Evolutionary conservation across 805 yeast species (phyloP), one percentile per base, ranked within the genome.

Genomic region (Tetrapisispora nanseiensis): DNA sequence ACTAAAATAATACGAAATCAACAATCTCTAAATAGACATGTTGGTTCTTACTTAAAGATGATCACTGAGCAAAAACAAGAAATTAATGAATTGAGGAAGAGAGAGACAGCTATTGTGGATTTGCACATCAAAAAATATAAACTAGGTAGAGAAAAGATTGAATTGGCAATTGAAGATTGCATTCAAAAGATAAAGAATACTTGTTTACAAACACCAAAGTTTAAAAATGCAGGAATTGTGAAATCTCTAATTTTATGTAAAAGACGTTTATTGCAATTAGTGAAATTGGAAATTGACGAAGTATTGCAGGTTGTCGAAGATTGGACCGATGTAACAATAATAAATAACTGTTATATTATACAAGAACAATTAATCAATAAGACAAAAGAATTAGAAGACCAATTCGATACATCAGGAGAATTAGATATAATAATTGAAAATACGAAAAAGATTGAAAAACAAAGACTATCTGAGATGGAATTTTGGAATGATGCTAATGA

Each of bases 21-120:
- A 47, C 86, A 78, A 40, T 80, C 78, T 44, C 69, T 87, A 46
- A 85, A 81, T 55, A 68, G 90, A 33, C 95, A 86, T 62, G 89
- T 86, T 34, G 86, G 92, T 0, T 80, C 89, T 3, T 87, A 86
- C 55, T 65, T 85, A 55, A 80, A 80, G 61, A 82, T 83, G 82
- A 86, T 86, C 29, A 76, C 87, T 2, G 87, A 83, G 53, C 95
- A 84, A 55, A 76, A 77, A 50, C 73, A 69, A 43, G 87, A 81
- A 56, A 85, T 86, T 44, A 83, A 75, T 40, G 82, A 78, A 46
- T 67, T 86, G 40, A 66, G 84, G 48, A 57, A 58, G 0, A 67
- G 86, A 40, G 85, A 80, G 54, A 49, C 61, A 5, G 51, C 59
- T 18, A 61, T 68, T 42, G 61, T 77, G 3, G 65, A 70, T 12